These are phyloP conservation scores for Aspergillus saccharolyticus DNA, from an alignment of 495 filamentous ascomycete species.

Conservation along the genomic window DNA sequence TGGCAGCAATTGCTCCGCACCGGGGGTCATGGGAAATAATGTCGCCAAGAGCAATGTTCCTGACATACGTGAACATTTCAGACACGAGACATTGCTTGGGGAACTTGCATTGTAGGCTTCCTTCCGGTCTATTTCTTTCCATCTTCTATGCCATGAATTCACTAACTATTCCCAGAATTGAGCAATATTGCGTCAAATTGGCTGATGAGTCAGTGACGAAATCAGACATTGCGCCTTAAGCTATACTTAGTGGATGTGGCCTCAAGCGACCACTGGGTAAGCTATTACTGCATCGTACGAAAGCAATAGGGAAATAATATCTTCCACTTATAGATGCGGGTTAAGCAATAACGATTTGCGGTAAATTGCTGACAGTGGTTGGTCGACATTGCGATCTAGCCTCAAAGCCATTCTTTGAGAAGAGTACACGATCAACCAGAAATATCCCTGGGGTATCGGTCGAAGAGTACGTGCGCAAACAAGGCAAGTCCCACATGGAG, in stretches of 20 bases:
- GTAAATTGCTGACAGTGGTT: no score
- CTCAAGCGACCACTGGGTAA: not conserved
- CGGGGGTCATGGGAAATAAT: constrained; percentile 75
- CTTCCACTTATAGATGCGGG: not conserved
- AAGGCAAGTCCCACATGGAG: no score
- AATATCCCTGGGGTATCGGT: no score
- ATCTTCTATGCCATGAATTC: not conserved
- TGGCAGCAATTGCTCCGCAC: constrained; percentile 64
- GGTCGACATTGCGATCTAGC: no score
- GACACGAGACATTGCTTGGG: constrained; percentile 74
- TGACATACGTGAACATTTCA: constrained; percentile 81
- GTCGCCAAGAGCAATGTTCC: constrained; percentile 96
- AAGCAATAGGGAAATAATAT: not conserved
- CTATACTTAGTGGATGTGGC: not conserved
- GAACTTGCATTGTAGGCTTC: constrained; percentile 73
- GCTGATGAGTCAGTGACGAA: not conserved
- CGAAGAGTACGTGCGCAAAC: no score
- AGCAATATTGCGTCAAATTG: not conserved
- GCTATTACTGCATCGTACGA: not conserved
- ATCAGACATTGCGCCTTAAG: not conserved
- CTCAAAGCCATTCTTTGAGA: no score
- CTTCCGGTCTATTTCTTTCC: not conserved
- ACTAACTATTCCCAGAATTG: not conserved
- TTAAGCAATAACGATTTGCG: no score
- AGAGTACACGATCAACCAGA: no score